Evolutionary conservation across 305 asterid genomes (phyloP), one percentile per base, ranked within the genome.

Genomic region (Fraxinus dipetala): DNA sequence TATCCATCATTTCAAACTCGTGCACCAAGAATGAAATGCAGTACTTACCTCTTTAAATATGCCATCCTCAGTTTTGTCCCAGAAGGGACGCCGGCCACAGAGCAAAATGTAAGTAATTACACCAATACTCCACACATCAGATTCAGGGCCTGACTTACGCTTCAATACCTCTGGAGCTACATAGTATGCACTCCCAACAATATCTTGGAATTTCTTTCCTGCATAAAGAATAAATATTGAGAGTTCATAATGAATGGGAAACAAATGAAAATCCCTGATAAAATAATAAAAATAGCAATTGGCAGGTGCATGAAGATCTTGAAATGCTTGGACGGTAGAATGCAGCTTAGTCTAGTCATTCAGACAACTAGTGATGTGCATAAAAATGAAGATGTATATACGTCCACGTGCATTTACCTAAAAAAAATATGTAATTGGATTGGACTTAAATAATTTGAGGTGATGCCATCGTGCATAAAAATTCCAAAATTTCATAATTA

Each of bases 31-130:
- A 40, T 63, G 38, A 63, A 34, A 59, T 70, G 16, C 18, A 43
- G 59, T 26, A 76, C 87, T 76, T 67, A 93, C 99, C 99, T 95
- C 97, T 87, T 93, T 93, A 85, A 93, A 92, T 81, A 93, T 91
- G 76, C 97, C 97, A 84, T 93, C 97, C 88, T 93, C 96, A 1
- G 97, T 93, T 88, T 88, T 95, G 87, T 94, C 97, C 99, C 99
- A 95, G 87, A 95, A 95, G 43, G 99, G 99, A 65, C 98, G 92
- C 54, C 99, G 89, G 34, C 99, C 97, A 65, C 97, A 90, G 20
- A 93, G 93, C 88, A 93, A 85, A 85, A 93, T 93, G 87, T 93
- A 93, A 34, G 97, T 93, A 40, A 93, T 93, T 14, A 93, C 97
- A 63, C 97, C 97, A 77, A 93, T 93, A 85, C 97, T 93, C 97